phyloP scores from a whole-genome alignment of 495 filamentous ascomycete genomes.

The Daldinia concentrica region DNA sequence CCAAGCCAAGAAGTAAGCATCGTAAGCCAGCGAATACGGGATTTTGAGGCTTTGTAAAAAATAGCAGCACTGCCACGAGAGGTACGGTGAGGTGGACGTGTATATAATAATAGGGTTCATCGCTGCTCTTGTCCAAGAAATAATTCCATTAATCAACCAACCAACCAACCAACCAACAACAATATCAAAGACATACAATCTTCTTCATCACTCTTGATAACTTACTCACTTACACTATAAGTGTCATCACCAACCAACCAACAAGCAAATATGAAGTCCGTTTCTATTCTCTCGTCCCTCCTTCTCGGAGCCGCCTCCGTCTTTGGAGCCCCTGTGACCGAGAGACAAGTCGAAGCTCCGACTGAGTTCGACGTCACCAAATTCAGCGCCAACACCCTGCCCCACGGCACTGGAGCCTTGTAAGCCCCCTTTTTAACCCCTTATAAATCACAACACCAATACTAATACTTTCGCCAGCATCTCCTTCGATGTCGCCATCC shows the following conservation, averaged over 20 bases:
- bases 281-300: conserved; percentile 36
- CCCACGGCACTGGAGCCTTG: conserved; percentile 31
- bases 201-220: background rate
- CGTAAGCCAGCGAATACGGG: conserved; percentile 24
- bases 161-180: background rate
- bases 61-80: conserved; percentile 25
- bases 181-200: background rate
- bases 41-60: background rate
- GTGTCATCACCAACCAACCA: background rate
- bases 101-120: conserved; percentile 18
- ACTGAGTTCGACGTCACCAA: conserved; percentile 29
- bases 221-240: background rate
- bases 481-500: conserved; percentile 36
- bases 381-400: conserved; percentile 38
- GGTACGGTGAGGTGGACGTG: background rate
- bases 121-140: background rate
- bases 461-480: conserved; percentile 29
- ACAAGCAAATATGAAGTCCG: conserved; percentile 39
- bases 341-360: conserved; percentile 17
- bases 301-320: conserved; percentile 39
- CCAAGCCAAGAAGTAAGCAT: conserved; percentile 8
- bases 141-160: background rate
- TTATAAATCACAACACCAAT: background rate
- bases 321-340: conserved; percentile 30
- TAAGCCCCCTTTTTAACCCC: conserved; percentile 18